Conservation (phyloP, 108 stramenopile genomes). For the Nitzschia inconspicua region DNA sequence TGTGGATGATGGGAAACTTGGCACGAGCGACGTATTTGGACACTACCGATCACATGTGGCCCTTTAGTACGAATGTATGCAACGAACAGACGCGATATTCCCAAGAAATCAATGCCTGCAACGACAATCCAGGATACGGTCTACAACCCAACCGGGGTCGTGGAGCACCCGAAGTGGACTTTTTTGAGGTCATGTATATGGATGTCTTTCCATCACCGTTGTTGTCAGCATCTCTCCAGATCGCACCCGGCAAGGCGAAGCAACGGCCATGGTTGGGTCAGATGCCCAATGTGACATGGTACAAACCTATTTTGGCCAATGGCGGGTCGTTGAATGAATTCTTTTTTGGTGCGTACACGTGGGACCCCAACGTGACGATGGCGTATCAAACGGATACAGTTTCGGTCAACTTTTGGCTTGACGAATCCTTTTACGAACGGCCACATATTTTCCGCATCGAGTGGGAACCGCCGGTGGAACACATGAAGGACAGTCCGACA, state of each 20-base stretch:
- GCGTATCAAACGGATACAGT: slow-evolving; percentile 78
- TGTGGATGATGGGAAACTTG: slow-evolving; percentile 88
- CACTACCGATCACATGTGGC: slow-evolving; percentile 81
- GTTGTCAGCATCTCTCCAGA: slow-evolving; percentile 6
- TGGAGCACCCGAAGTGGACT: slow-evolving; percentile 86
- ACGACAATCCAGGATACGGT: slow-evolving; percentile 54
- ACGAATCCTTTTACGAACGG: slow-evolving; percentile 43
- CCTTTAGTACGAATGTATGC: slow-evolving; percentile 79
- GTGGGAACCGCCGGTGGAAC: slow-evolving; percentile 71
- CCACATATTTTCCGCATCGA: slow-evolving; percentile 71
- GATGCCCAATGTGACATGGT: neutral
- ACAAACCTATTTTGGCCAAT: no score
- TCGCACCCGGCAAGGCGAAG: slow-evolving; percentile 5
- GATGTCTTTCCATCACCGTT: slow-evolving; percentile 13
- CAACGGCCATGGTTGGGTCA: slow-evolving; percentile 1
- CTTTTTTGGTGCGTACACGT: no score
- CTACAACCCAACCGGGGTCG: slow-evolving; percentile 59
- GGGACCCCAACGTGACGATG: no score
- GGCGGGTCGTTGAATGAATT: slow-evolving; percentile 82
- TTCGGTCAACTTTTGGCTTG: slow-evolving; percentile 66
- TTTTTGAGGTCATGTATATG: slow-evolving; percentile 84
- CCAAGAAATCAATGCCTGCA: slow-evolving; percentile 76
- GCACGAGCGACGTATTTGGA: slow-evolving; percentile 82
- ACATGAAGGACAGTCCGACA: no score
- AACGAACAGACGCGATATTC: slow-evolving; percentile 39